Conservation (phyloP, 2,329 filamentous ascomycete genomes). For the Phialocephala sp. region DNA sequence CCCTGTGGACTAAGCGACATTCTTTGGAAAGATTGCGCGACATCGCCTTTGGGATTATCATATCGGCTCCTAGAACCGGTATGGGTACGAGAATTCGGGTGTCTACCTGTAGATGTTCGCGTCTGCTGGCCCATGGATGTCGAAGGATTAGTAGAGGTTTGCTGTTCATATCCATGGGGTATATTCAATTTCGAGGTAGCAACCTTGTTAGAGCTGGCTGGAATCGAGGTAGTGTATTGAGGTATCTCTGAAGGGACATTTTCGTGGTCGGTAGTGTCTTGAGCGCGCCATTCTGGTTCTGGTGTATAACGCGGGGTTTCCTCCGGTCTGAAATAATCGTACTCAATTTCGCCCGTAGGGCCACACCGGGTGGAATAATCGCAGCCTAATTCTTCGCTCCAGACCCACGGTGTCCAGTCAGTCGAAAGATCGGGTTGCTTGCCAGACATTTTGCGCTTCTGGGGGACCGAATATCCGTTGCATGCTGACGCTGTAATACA, state of each 20-base stretch:
- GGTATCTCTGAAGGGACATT: too few species aligned
- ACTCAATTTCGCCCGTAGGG: conserved; percentile 12
- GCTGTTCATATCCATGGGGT: not conserved
- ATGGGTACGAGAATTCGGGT: not conserved
- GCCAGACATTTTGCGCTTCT: conserved; percentile 14
- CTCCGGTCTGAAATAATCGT: conserved; percentile 5
- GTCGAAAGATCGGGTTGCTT: conserved; percentile 24
- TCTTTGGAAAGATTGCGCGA: not conserved
- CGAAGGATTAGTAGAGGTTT: not conserved
- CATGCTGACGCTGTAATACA: not conserved
- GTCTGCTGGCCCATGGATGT: not conserved
- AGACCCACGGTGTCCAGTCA: conserved; percentile 26
- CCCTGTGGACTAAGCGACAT: not conserved
- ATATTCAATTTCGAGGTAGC: too few species aligned
- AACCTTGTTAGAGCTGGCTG: too few species aligned
- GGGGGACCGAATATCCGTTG: not conserved
- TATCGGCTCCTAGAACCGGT: not conserved
- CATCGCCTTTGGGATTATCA: not conserved
- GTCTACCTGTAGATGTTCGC: not conserved
- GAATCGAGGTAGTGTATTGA: too few species aligned
- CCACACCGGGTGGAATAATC: conserved; percentile 18
- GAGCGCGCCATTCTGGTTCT: too few species aligned
- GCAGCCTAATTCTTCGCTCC: conserved; percentile 21
- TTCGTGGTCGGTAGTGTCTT: too few species aligned
- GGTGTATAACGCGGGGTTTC: not conserved